phyloP scores from a whole-genome alignment of 139 green algal genomes.

The Coelastrella sp. region DNA sequence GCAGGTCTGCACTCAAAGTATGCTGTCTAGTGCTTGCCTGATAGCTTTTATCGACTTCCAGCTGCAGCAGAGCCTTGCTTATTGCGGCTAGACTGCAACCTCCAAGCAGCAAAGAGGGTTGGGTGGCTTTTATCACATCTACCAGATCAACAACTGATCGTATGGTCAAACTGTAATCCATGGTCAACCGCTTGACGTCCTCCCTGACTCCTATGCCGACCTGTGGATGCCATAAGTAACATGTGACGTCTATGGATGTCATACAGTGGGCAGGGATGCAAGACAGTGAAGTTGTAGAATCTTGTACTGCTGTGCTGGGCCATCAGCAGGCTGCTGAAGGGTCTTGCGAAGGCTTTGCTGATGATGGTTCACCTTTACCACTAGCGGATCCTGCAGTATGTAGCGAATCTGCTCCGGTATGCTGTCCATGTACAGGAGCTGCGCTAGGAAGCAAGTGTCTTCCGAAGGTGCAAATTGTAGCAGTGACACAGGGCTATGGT shows the following conservation, averaged over 20 bases:
- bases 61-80: background rate
- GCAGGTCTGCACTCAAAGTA: too few species aligned
- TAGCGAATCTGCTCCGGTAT: background rate
- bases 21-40: background rate
- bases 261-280: background rate
- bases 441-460: background rate
- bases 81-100: slow-evolving; percentile 2
- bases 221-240: background rate
- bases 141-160: slow-evolving; percentile 17
- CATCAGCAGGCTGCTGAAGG: background rate
- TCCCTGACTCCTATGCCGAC: slow-evolving; percentile 23
- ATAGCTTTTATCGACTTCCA: background rate
- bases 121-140: background rate
- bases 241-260: background rate
- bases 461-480: slow-evolving; percentile 7
- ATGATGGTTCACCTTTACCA: slow-evolving; percentile 13
- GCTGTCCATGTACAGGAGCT: background rate
- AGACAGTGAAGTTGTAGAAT: background rate
- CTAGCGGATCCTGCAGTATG: background rate
- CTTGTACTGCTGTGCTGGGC: background rate
- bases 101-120: slow-evolving; percentile 2
- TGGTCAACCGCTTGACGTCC: background rate
- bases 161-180: background rate
- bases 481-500: background rate
- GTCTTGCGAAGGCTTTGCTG: background rate